Conservation (phyloP, 257 asterid genomes). For the Salvia miltiorrhiza region DNA sequence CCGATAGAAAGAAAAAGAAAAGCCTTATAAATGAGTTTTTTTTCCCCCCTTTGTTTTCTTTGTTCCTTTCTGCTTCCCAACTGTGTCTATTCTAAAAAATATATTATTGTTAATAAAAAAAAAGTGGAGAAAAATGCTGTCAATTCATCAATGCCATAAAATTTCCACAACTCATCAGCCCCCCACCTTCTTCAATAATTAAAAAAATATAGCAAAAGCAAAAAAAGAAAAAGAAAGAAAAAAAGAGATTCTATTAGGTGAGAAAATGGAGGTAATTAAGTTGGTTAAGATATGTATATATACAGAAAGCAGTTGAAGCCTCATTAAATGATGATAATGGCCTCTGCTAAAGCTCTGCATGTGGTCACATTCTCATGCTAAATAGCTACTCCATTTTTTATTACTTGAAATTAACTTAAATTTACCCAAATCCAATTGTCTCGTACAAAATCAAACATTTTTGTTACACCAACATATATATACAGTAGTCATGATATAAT, state of each 20-base stretch:
- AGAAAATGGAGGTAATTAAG: slow-evolving; percentile 26
- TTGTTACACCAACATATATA: neutral
- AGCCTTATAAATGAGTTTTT: neutral
- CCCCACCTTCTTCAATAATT: neutral
- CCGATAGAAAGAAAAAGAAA: neutral
- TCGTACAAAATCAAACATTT: neutral
- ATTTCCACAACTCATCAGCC: neutral
- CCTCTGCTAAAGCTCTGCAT: slow-evolving; percentile 31
- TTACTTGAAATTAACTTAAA: neutral
- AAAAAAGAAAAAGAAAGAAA: neutral
- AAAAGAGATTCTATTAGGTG: neutral
- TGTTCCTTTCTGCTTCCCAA: slow-evolving; percentile 28
- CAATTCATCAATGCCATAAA: slow-evolving; percentile 16
- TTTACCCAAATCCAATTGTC: no score
- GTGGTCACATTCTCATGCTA: slow-evolving; percentile 36
- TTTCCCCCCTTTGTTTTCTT: neutral
- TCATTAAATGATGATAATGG: slow-evolving; percentile 62
- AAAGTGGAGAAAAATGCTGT: slow-evolving; percentile 7
- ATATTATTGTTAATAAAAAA: neutral
- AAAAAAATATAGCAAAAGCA: no score
- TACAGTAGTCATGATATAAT: neutral
- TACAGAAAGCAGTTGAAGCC: slow-evolving; percentile 42
- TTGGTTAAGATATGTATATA: slow-evolving; percentile 40
- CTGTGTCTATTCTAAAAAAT: slow-evolving; percentile 14
- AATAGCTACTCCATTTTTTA: neutral